phyloP scores from a whole-genome alignment of 208 protist species.

The Trypanosoma cruzi region DNA sequence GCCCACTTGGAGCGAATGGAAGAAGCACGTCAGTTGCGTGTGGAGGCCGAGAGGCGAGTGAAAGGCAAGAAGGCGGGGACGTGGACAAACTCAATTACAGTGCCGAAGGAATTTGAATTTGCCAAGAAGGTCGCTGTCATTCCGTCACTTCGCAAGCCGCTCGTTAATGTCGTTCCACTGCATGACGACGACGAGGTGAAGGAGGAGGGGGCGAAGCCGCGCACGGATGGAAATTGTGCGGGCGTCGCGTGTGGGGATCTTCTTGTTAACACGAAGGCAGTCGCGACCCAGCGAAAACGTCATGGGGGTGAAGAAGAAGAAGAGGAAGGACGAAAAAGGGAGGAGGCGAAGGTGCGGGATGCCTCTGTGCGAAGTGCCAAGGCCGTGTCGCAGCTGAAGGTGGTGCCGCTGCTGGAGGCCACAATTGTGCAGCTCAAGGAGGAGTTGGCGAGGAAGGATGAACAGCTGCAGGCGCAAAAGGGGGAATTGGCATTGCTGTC shows the following conservation, averaged over 20 bases:
- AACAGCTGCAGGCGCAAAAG: slow-evolving; percentile 13
- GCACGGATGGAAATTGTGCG: slow-evolving; percentile 11
- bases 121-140: slow-evolving; percentile 42
- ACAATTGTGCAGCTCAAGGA: slow-evolving; percentile 36
- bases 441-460: slow-evolving; percentile 24
- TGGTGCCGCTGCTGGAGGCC: neutral
- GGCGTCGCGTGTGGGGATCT: neutral
- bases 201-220: neutral
- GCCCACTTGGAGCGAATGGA: slow-evolving; percentile 44
- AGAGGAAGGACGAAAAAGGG: no score
- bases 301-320: neutral
- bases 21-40: slow-evolving; percentile 38
- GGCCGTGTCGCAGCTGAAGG: neutral
- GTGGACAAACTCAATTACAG: slow-evolving; percentile 43
- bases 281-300: neutral
- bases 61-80: slow-evolving; percentile 23
- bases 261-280: neutral
- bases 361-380: neutral
- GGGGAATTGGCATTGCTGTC: slow-evolving; percentile 19
- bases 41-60: slow-evolving; percentile 30
- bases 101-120: slow-evolving; percentile 42
- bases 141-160: slow-evolving; percentile 54
- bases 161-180: slow-evolving; percentile 12
- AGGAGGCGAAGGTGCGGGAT: neutral
- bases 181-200: neutral